These are phyloP conservation scores for Synchytrium microbalum DNA, from an alignment of 371 early-diverging fungal genomes.

Conservation along the genomic window DNA sequence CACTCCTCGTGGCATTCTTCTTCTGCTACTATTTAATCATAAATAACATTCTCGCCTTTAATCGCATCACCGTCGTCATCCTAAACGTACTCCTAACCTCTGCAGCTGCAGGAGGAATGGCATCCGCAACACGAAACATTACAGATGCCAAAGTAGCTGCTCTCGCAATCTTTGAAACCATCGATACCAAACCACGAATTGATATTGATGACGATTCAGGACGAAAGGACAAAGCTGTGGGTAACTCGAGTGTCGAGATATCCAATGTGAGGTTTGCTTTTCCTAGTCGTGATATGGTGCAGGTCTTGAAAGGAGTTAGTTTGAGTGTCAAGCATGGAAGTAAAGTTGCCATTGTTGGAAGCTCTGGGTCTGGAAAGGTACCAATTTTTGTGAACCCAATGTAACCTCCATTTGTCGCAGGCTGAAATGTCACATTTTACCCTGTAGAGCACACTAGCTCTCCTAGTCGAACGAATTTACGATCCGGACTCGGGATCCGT, in stretches of 20 bases:
- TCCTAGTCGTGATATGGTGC: not conserved
- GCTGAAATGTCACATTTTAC: no score
- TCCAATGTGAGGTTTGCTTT: not conserved
- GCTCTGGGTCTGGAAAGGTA: slow-evolving; percentile 50
- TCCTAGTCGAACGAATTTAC: slow-evolving; percentile 84
- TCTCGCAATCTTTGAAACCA: slow-evolving; percentile 59
- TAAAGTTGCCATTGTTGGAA: slow-evolving; percentile 81
- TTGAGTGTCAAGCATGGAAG: slow-evolving; percentile 65
- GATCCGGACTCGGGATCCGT: slow-evolving; percentile 17
- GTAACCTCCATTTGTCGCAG: no score
- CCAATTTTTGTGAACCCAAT: no score
- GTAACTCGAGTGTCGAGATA: not conserved
- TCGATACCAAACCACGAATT: slow-evolving; percentile 65
- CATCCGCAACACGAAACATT: slow-evolving; percentile 1
- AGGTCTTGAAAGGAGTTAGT: slow-evolving; percentile 36
- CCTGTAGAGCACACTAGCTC: not conserved
- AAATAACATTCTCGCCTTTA: not conserved
- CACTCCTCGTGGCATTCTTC: not conserved
- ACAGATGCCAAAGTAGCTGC: slow-evolving; percentile 68
- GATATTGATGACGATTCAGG: slow-evolving; percentile 55
- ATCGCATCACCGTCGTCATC: slow-evolving; percentile 3
- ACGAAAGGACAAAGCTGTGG: not conserved
- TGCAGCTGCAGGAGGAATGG: slow-evolving; percentile 4
- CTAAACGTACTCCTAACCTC: slow-evolving; percentile 5
- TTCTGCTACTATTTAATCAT: slow-evolving; percentile 9